Evolutionary conservation across 345 rosid genomes (phyloP), one percentile per base, ranked within the genome.

Genomic region (Reutealis trisperma): DNA sequence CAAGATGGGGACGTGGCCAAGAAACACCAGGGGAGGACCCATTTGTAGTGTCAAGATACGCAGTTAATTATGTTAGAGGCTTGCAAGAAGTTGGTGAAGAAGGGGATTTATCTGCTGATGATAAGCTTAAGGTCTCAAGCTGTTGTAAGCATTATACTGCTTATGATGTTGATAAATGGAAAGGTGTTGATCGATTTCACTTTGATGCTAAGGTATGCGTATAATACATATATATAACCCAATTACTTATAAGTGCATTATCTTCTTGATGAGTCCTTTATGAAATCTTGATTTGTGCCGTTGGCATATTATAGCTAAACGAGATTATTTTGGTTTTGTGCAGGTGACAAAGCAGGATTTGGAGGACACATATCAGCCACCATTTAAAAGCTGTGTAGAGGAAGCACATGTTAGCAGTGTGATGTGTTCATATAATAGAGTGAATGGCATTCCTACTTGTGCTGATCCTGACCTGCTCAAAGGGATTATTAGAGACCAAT

Each of bases 21-120:
- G 99, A 93, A 80, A 93, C 97, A n/a, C 96, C 94, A 6, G 99
- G 98, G 0, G 98, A 95, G 79, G 99, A 93, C 76, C 99, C 99
- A 0, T 85, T 91, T 5, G 32, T 93, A 16, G 91, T 93, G 32
- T 92, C 90, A 8, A 90, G 82, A 72, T 93, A 95, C 24, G 99
- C 92, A 0, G 92, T 90, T 8, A 86, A 89, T 63, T 95, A 93
- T 8, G 94, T 95, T 54, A 81, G 85, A 14, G 99, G 98, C 42
- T 90, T 95, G 34, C 99, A 93, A 44, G 94, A 92, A 55, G 80
- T 71, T 47, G 86, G 77, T 49, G 77, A 67, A 76, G 52, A 89
- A 88, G 71, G 87, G 83, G 61, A 84, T 61, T 54, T 71, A 1
- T 54, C 30, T 27, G 19, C 1, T 75, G 82, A 82, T 82, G 12